A percentile compares a stretch with the other conserved stretches of the same genome.
Conservation (phyloP, 202 grass and related monocot species). For the Schoenoplectus triqueter region DNA sequence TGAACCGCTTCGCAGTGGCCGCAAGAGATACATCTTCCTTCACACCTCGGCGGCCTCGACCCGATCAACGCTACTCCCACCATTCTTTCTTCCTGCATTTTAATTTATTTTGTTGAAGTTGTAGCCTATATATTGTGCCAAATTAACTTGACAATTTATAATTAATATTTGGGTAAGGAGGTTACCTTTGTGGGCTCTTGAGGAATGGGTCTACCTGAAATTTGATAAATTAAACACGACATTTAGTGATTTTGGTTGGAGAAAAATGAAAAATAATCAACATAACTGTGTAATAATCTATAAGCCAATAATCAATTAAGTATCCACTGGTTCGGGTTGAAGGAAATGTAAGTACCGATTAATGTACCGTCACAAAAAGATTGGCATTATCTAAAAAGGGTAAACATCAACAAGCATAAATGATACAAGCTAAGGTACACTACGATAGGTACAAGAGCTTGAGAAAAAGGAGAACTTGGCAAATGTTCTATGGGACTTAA, state of each 20-base stretch:
- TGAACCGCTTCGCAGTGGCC: conserved; percentile 78
- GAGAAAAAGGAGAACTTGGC: too few species aligned
- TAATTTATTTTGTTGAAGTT: conserved; percentile 13
- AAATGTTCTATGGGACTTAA: not conserved
- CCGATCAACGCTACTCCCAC: conserved; percentile 57
- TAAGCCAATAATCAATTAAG: too few species aligned
- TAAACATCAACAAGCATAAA: not conserved
- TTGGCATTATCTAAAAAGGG: not conserved
- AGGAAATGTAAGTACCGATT: too few species aligned
- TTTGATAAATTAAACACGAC: not conserved
- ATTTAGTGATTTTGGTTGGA: not conserved
- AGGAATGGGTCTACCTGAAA: conserved; percentile 37
- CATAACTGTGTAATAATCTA: not conserved
- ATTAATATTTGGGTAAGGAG: not conserved
- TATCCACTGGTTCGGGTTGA: too few species aligned
- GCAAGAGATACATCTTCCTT: conserved; percentile 66
- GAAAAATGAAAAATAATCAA: conserved; percentile 18
- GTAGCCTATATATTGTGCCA: not conserved
- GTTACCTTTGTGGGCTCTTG: conserved; percentile 24
- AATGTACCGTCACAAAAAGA: not conserved
- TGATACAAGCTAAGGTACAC: not conserved
- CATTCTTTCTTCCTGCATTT: conserved; percentile 28
- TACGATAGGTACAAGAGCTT: too few species aligned
- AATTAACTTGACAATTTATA: not conserved
- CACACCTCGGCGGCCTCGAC: conserved; percentile 79